A percentile compares a stretch with the other conserved stretches of the same genome.
These are phyloP conservation scores for Yamadazyma conglobata DNA, from an alignment of 1,139 yeast genomes.

Conservation along the genomic window DNA sequence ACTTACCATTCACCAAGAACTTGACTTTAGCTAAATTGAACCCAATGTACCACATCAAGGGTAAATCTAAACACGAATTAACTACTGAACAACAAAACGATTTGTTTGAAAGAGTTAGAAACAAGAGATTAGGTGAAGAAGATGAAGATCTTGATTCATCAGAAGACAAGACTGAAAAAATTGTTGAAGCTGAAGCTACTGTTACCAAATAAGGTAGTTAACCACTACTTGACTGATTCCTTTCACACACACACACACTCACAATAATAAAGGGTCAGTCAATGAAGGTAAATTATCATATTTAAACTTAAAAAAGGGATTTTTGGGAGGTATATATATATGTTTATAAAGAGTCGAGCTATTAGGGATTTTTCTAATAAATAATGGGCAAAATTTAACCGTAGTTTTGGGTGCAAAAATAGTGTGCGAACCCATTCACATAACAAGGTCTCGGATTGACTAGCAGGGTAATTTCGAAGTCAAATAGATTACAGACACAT, in stretches of 20 bases:
- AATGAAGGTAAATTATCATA: no score
- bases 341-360: slow-evolving; percentile 16
- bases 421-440: no score
- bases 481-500: no score
- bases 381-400: slow-evolving; percentile 11
- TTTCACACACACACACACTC: slow-evolving; percentile 16
- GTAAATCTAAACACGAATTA: slow-evolving; percentile 61
- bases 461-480: no score
- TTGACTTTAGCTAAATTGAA: slow-evolving; percentile 55
- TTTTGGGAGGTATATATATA: slow-evolving; percentile 10
- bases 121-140: slow-evolving; percentile 17
- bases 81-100: slow-evolving; percentile 49
- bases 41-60: slow-evolving; percentile 70
- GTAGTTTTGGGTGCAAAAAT: no score
- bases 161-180: slow-evolving; percentile 18
- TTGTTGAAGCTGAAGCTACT: slow-evolving; percentile 7
- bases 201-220: no score
- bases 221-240: background rate
- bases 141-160: slow-evolving; percentile 18
- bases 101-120: slow-evolving; percentile 45
- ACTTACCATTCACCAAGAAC: slow-evolving; percentile 41
- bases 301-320: no score
- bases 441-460: no score
- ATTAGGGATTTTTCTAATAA: slow-evolving; percentile 11
- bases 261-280: no score